Percentiles rank a stretch among this genome's conserved stretches.
Conservation (phyloP, 768 basidiomycete genomes). For the Collybia sordida region DNA sequence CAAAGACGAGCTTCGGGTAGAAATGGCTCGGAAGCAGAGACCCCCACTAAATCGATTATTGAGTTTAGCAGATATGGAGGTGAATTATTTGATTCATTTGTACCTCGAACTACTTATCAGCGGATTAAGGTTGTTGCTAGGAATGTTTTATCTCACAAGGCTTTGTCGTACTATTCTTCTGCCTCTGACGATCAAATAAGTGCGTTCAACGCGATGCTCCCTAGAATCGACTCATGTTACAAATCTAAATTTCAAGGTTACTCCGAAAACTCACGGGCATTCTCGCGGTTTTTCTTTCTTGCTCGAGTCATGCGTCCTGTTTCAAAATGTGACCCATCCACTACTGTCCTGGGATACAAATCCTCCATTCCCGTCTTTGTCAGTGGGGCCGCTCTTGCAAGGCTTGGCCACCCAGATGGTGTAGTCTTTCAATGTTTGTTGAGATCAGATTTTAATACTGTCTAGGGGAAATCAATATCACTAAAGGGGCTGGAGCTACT, state of each 20-base stretch:
- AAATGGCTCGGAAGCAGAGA: slow-evolving; percentile 55
- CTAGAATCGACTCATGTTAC: slow-evolving; percentile 13
- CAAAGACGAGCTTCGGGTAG: slow-evolving; percentile 69
- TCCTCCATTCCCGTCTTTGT: slow-evolving; percentile 82
- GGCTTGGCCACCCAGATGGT: slow-evolving; percentile 83
- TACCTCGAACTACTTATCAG: neutral
- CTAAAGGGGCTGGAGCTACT: slow-evolving; percentile 60
- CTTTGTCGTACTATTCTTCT: slow-evolving; percentile 82
- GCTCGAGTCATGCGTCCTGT: slow-evolving; percentile 77
- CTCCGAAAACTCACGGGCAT: slow-evolving; percentile 75
- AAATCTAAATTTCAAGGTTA: slow-evolving; percentile 39
- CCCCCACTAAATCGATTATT: slow-evolving; percentile 72
- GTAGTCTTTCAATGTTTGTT: slow-evolving; percentile 8
- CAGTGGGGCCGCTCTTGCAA: slow-evolving; percentile 80
- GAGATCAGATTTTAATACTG: neutral
- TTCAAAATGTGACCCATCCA: slow-evolving; percentile 64
- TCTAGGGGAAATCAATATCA: slow-evolving; percentile 81
- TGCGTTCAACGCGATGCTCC: slow-evolving; percentile 32
- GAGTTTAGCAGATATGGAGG: slow-evolving; percentile 83
- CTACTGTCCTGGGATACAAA: slow-evolving; percentile 69
- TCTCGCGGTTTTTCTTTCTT: slow-evolving; percentile 82
- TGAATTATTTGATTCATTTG: slow-evolving; percentile 20
- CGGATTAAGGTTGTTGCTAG: slow-evolving; percentile 62
- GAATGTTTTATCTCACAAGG: slow-evolving; percentile 69
- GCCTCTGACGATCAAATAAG: slow-evolving; percentile 84